Conservation (phyloP, 805 yeast species). For the Candida multigemmis region DNA sequence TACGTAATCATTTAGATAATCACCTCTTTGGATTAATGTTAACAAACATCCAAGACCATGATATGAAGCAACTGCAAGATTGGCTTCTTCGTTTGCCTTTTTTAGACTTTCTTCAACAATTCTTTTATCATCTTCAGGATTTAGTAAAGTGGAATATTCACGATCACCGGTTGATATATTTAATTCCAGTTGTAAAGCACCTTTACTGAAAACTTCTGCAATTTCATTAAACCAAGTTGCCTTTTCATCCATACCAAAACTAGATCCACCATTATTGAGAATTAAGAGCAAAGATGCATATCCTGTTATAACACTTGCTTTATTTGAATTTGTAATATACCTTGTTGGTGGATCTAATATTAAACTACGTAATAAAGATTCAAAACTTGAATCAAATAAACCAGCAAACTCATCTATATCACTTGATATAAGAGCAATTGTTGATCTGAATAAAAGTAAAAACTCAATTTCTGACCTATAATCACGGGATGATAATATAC, state of each 20-base stretch:
- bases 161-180: slow-evolving; percentile 32
- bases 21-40: slow-evolving; percentile 35
- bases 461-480: slow-evolving; percentile 32
- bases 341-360: slow-evolving; percentile 25
- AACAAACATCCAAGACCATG: slow-evolving; percentile 39
- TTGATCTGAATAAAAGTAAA: slow-evolving; percentile 28
- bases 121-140: slow-evolving; percentile 22
- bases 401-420: slow-evolving; percentile 43
- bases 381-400: slow-evolving; percentile 21
- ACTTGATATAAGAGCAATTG: slow-evolving; percentile 34
- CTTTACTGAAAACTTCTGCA: slow-evolving; percentile 28
- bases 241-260: slow-evolving; percentile 40
- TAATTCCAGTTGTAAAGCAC: slow-evolving; percentile 18
- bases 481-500: slow-evolving; percentile 20
- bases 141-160: slow-evolving; percentile 30
- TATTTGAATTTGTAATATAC: slow-evolving; percentile 26
- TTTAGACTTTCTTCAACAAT: slow-evolving; percentile 23
- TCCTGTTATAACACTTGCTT: slow-evolving; percentile 28
- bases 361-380: slow-evolving; percentile 13
- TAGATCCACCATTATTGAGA: slow-evolving; percentile 39
- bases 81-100: slow-evolving; percentile 22
- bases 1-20: slow-evolving; percentile 30
- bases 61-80: slow-evolving; percentile 32
- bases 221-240: slow-evolving; percentile 34
- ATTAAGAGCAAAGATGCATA: slow-evolving; percentile 30